Conservation (phyloP, 345 rosid genomes). For the Brassica juncea region DNA sequence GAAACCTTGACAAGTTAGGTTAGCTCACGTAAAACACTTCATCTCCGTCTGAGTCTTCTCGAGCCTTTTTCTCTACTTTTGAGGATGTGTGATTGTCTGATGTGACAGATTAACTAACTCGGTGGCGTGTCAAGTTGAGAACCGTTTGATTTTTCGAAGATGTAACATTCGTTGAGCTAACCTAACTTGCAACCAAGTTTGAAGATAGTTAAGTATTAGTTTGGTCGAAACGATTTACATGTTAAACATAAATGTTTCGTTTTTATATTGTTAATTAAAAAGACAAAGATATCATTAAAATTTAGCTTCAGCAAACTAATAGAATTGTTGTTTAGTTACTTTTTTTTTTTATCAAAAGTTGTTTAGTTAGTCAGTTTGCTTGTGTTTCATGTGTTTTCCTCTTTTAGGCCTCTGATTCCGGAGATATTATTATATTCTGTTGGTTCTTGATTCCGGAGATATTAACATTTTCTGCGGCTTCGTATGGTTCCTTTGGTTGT, state of each 20-base stretch:
- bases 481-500: not conserved
- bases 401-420: not conserved
- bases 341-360: too few relatives aligned
- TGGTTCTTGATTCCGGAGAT: not conserved
- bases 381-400: not conserved
- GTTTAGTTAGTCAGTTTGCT: not conserved
- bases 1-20: slow-evolving; percentile 33
- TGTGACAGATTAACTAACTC: slow-evolving; percentile 3
- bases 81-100: not conserved
- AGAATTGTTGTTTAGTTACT: not conserved
- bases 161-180: not conserved
- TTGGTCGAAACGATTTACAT: not conserved
- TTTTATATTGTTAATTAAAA: not conserved
- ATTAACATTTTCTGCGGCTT: not conserved
- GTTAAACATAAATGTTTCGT: not conserved
- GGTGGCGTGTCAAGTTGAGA: slow-evolving; percentile 10
- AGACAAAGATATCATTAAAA: not conserved
- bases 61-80: slow-evolving; percentile 1
- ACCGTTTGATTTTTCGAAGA: slow-evolving; percentile 12
- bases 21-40: slow-evolving; percentile 57
- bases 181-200: slow-evolving; percentile 20
- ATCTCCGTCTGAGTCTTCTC: slow-evolving; percentile 44
- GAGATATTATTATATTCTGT: not conserved
- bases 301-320: not conserved
- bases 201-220: not conserved